Conservation (phyloP, 148 eudicot species). For the Hydrangea macrophylla region DNA sequence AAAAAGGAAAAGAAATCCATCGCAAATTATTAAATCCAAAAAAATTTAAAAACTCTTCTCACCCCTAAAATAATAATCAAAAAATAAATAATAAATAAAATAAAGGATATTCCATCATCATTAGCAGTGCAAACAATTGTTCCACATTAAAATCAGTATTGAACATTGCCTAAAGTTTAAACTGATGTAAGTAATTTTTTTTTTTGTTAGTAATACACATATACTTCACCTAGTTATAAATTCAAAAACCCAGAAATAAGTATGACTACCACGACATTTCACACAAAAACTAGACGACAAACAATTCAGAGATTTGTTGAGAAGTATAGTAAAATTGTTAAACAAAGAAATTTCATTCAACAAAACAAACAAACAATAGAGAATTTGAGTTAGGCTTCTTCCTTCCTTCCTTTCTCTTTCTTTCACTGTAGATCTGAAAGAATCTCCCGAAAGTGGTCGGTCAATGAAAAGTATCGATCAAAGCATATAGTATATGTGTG, state of each 20-base stretch:
- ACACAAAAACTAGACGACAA: neutral
- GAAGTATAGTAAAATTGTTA: too few species aligned
- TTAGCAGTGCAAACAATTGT: too few species aligned
- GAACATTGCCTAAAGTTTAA: too few species aligned
- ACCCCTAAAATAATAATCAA: neutral
- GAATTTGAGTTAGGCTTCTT: constrained; percentile 10
- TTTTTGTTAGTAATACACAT: too few species aligned
- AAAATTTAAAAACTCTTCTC: neutral
- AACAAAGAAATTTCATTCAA: neutral
- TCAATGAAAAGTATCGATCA: constrained; percentile 16
- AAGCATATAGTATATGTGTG: constrained; percentile 10
- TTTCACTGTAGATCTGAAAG: constrained; percentile 36
- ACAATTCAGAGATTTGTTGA: neutral
- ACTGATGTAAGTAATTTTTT: neutral
- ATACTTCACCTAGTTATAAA: neutral
- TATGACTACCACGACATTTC: neutral
- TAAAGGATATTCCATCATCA: too few species aligned
- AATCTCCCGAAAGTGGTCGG: constrained; percentile 20
- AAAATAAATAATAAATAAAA: too few species aligned
- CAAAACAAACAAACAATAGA: neutral
- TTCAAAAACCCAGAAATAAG: neutral
- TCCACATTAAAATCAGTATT: too few species aligned
- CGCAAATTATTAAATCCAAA: neutral
- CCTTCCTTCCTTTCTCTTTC: too few species aligned
- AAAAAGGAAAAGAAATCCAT: neutral